These are phyloP conservation scores for Aphanocladium album DNA, from an alignment of 2,329 filamentous ascomycete species.

Conservation along the genomic window DNA sequence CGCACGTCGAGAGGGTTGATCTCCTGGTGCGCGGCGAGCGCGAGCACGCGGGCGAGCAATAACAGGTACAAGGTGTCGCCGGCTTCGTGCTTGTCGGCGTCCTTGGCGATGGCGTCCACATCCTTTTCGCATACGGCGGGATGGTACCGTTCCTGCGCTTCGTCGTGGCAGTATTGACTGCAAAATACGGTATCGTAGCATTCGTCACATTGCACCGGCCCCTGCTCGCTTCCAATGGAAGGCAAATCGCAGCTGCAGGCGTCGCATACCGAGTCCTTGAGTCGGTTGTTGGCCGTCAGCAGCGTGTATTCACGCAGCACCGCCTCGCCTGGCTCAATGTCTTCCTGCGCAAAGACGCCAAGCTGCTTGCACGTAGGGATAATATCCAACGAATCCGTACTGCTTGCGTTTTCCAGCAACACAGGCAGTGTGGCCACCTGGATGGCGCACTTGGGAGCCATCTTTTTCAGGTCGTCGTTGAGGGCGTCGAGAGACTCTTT, in stretches of 20 bases:
- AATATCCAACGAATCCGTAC: conserved; percentile 43
- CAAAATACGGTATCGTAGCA: conserved; percentile 65
- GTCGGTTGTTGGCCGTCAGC: conserved; percentile 80
- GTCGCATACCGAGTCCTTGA: conserved; percentile 84
- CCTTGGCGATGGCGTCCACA: conserved; percentile 60
- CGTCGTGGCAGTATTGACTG: conserved; percentile 51
- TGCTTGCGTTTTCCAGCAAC: conserved; percentile 52
- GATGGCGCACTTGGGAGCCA: conserved; percentile 79
- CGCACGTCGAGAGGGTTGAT: conserved; percentile 58
- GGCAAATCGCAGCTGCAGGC: conserved; percentile 76
- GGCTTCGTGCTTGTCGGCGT: conserved; percentile 54
- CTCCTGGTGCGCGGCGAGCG: conserved; percentile 58
- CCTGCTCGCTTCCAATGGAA: conserved; percentile 43
- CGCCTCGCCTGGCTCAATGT: conserved; percentile 70
- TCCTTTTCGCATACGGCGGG: conserved; percentile 62
- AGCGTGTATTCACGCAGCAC: conserved; percentile 80
- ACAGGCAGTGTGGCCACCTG: conserved; percentile 70
- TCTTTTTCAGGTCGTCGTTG: conserved; percentile 61
- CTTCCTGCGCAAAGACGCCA: conserved; percentile 80
- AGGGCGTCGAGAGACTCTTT: conserved; percentile 64
- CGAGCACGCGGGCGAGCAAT: conserved; percentile 56
- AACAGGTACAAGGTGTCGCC: conserved; percentile 59
- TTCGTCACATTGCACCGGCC: conserved; percentile 52
- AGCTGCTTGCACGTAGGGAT: conserved; percentile 67
- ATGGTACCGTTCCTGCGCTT: conserved; percentile 57